phyloP scores from a whole-genome alignment of 2,329 filamentous ascomycete species.

The Hirsutella minnesotensis region DNA sequence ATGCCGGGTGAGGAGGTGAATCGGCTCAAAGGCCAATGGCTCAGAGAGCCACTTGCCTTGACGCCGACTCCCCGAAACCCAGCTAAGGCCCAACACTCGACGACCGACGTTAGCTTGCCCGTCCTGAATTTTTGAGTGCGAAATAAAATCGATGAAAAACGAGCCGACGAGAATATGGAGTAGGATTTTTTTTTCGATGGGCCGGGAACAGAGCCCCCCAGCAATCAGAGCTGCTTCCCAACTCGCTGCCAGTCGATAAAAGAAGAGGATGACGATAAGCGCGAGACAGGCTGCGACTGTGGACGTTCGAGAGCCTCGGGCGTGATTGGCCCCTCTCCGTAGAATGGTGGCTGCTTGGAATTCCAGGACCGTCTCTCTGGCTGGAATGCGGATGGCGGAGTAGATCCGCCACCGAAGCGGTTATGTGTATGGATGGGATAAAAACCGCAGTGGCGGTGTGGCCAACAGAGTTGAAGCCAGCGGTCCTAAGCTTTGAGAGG shows the following conservation, averaged over 20 bases:
- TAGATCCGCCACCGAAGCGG: not conserved
- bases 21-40: no score
- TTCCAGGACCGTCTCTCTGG: not conserved
- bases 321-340: not conserved
- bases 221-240: no score
- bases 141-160: no score
- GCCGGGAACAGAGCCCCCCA: not conserved
- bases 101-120: no score
- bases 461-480: not conserved
- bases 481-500: not conserved
- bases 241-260: not conserved
- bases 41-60: no score
- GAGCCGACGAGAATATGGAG: no score
- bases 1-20: no score
- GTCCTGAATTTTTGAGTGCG: no score
- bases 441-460: not conserved
- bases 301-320: not conserved
- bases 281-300: not conserved
- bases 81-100: no score
- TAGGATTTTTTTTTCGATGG: not conserved
- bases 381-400: slow-evolving; percentile 1
- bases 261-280: not conserved
- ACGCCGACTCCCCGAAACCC: no score
- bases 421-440: not conserved
- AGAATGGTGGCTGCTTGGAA: not conserved